Evolutionary conservation across 768 basidiomycete species (phyloP).

Genomic region (Cubamyces sp.): DNA sequence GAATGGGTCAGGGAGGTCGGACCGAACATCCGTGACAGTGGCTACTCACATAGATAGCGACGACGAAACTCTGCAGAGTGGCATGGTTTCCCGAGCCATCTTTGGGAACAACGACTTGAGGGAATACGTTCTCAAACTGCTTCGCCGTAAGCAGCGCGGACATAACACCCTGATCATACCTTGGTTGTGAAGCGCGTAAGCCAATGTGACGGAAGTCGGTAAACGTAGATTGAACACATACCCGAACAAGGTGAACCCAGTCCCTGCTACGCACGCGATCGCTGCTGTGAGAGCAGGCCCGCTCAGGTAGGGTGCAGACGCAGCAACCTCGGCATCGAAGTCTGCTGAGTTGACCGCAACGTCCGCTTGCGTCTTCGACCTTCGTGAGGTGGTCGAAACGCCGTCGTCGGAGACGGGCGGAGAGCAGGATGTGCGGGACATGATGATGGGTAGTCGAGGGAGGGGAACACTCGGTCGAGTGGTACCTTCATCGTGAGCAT

Average conservation of each 20-base stretch:
- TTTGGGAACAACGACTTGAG: slow-evolving; percentile 50
- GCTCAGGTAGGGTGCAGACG: slow-evolving; percentile 40
- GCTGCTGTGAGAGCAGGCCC: slow-evolving; percentile 50
- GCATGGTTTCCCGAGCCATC: slow-evolving; percentile 49
- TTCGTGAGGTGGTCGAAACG: slow-evolving; percentile 12
- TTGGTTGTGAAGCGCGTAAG: slow-evolving; percentile 26
- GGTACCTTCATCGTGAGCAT: background rate
- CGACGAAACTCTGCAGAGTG: slow-evolving; percentile 60
- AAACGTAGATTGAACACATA: slow-evolving; percentile 30
- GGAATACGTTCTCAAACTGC: slow-evolving; percentile 64
- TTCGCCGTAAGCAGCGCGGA: slow-evolving; percentile 62
- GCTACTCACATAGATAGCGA: slow-evolving; percentile 56
- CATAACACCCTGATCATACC: slow-evolving; percentile 76
- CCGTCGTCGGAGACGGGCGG: slow-evolving; percentile 7
- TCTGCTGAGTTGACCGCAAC: slow-evolving; percentile 19
- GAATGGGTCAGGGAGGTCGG: background rate
- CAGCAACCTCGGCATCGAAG: slow-evolving; percentile 42
- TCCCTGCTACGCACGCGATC: slow-evolving; percentile 59
- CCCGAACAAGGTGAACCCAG: slow-evolving; percentile 68
- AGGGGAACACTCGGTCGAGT: slow-evolving; percentile 6
- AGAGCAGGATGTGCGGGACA: slow-evolving; percentile 22
- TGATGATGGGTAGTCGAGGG: slow-evolving; percentile 4
- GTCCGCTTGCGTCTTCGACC: slow-evolving; percentile 5
- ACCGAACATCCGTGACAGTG: background rate
- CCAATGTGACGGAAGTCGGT: background rate